Base-by-base conservation (phyloP, 2,329 filamentous ascomycete species). In the Aplosporella prunicola region DNA sequence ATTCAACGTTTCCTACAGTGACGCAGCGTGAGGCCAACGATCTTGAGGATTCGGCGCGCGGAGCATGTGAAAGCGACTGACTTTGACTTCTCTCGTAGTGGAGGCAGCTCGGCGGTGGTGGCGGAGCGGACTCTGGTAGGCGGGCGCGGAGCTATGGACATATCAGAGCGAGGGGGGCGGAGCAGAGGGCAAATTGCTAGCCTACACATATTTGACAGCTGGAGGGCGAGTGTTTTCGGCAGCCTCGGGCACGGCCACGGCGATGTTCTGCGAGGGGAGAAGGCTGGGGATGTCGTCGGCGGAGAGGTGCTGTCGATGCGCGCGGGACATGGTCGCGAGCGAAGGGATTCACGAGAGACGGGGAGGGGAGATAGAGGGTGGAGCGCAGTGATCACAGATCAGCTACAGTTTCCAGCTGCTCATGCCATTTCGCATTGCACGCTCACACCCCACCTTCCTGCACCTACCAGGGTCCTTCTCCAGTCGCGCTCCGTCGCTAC, bases 1-100 rank as follows among this genome's bases (percentile, higher is more conserved):
- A 68, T 95, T 81, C 51, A 94, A 76, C 3, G 89, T 95, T 76
- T 94, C 88, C 82, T 89, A 44, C 11, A 6, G 18, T 6, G 11
- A 13, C 5, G 6, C 9, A 16, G 4, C 5, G 38, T 35, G 30
- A 37, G 39, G 14, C 9, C 13, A 5, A 16, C 11, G 2, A 18
- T 4, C 3, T n/a, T 13, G 10, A 10, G 11, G 13, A 29, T n/a
- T 8, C 11, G 7, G 37, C 20, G 16, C 25, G 33, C 34, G 37
- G 11, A n/a, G 20, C 9, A 30, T n/a, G n/a, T n/a, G 31, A 20
- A 33, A 20, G 16, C 17, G 8, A 51, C 58, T 40, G 48, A 76
- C 73, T 64, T 82, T 82, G 44, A 82, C 76, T 48, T 66, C 67
- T 56, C 72, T 68, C 31, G 73, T 72, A 30, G 68, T 65, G 37